These are phyloP conservation scores for Aplosporella prunicola DNA, from an alignment of 2,329 filamentous ascomycete species.

Conservation along the genomic window DNA sequence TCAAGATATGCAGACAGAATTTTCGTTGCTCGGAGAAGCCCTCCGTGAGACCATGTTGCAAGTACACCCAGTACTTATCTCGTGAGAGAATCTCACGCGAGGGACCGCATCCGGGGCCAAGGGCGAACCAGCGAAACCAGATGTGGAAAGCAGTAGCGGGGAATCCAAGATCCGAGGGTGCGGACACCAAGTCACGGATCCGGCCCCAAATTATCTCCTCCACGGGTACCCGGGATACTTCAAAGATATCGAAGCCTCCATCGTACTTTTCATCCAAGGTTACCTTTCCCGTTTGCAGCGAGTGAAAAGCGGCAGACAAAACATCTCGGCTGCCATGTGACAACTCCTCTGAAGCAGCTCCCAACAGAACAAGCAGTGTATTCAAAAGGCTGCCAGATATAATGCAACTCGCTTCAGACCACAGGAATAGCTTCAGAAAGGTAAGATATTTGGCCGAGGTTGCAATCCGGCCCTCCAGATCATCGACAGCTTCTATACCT, in stretches of 20 bases:
- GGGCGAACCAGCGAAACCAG: slow-evolving; percentile 29
- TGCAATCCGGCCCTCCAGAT: too few species aligned
- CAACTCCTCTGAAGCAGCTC: slow-evolving; percentile 1
- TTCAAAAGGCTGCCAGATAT: slow-evolving; percentile 1
- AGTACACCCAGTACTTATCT: slow-evolving; percentile 31
- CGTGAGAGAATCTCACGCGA: slow-evolving; percentile 18
- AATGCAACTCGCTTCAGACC: slow-evolving; percentile 12
- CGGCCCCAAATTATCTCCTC: slow-evolving; percentile 7
- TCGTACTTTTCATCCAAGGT: background rate
- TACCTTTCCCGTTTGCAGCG: background rate
- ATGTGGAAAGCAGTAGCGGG: slow-evolving; percentile 17
- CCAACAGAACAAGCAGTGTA: slow-evolving; percentile 7
- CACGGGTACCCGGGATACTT: background rate
- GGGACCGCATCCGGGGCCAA: slow-evolving; percentile 14
- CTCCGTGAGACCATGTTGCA: slow-evolving; percentile 30
- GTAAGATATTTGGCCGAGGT: slow-evolving; percentile 14
- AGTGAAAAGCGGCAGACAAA: slow-evolving; percentile 6
- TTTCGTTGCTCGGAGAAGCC: slow-evolving; percentile 39
- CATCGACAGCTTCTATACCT: too few species aligned
- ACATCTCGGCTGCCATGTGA: slow-evolving; percentile 4
- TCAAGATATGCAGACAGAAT: slow-evolving; percentile 36
- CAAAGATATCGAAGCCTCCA: background rate
- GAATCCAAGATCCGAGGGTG: background rate
- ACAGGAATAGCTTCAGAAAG: slow-evolving; percentile 25
- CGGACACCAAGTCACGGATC: background rate